Evolutionary conservation across 2,329 filamentous ascomycete genomes (phyloP), one percentile per base, ranked within the genome.

Genomic region (Arthrinium phaeospermum): DNA sequence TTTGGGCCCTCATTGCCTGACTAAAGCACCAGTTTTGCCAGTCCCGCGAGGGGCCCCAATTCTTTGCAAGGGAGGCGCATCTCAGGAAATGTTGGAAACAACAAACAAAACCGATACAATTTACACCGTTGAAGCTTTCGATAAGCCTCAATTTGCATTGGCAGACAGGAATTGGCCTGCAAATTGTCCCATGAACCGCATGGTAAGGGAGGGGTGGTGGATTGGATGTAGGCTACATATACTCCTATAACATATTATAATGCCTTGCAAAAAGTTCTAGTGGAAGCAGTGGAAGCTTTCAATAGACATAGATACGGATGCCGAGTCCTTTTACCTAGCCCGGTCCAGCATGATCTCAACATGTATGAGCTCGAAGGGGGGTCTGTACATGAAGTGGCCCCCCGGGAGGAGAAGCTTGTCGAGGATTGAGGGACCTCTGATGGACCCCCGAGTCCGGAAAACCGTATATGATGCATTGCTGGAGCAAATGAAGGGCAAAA

Each of bases 331-430:
- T n/a, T 64, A 64, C 4, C 57, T n/a, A 2, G 57, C 57, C 6
- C 19, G n/a, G 34, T 14, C 5, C 34, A 41, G n/a, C 10, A 64
- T 5, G 34, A n/a, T 4, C 19, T 19, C 12, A 22, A 41, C 10
- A 10, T 22, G 34, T 22, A 41, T 19, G 34, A 41, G n/a, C 16
- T 64, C 30, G 57, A 41, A 41, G n/a, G 57, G 34, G 30, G 57
- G 57, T 24, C 57, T 64, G 30, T 19, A 41, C 30, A 37, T 37
- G 47, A 71, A 71, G 72, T 75, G 57, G 57, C 34, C 57, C 53
- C 57, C 57, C 34, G 44, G 67, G 27, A 37, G 67, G 67, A 79
- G 78, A 79, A 73, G 74, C 72, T 74, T 74, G 74, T 70, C 44
- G 71, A 71, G 68, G 70, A 72, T 34, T 70, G 53, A 45, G 75